Percentiles rank a stretch among this genome's conserved stretches.
Evolutionary conservation across 2,329 filamentous ascomycete genomes (phyloP).

Genomic region (Lachnellula arida): DNA sequence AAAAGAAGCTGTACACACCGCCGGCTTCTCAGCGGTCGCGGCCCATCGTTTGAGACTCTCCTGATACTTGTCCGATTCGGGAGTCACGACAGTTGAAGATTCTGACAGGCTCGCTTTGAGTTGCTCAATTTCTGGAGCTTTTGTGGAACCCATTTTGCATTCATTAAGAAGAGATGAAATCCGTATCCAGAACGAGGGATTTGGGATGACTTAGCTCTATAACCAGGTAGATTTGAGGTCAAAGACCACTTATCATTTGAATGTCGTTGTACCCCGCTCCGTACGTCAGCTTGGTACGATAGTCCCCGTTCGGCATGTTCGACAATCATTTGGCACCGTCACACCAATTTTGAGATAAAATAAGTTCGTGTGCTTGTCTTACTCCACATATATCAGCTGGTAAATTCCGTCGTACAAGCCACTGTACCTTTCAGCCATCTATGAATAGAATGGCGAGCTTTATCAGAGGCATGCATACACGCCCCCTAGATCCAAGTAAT

Average conservation of each 20-base stretch:
- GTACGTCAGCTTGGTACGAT: not conserved
- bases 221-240: too few species aligned
- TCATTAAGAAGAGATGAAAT: constrained; percentile 54
- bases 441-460: too few species aligned
- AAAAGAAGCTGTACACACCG: constrained; percentile 12
- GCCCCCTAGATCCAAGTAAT: too few species aligned
- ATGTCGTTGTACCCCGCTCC: not conserved
- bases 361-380: not conserved
- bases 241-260: not conserved
- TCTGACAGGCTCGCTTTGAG: constrained; percentile 2
- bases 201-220: constrained; percentile 35
- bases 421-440: too few species aligned
- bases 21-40: constrained; percentile 18
- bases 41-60: constrained; percentile 21
- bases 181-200: constrained; percentile 59
- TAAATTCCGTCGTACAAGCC: not conserved
- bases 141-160: not conserved
- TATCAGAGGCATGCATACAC: too few species aligned
- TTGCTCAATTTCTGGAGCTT: not conserved
- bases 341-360: not conserved
- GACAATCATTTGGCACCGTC: too few species aligned
- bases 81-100: constrained; percentile 9
- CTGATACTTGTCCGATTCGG: constrained; percentile 14
- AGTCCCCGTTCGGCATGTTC: not conserved
- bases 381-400: not conserved